Percentiles rank a stretch among this genome's conserved stretches.
phyloP scores from a whole-genome alignment of 2,329 filamentous ascomycete species.

The Aphanocladium album region DNA sequence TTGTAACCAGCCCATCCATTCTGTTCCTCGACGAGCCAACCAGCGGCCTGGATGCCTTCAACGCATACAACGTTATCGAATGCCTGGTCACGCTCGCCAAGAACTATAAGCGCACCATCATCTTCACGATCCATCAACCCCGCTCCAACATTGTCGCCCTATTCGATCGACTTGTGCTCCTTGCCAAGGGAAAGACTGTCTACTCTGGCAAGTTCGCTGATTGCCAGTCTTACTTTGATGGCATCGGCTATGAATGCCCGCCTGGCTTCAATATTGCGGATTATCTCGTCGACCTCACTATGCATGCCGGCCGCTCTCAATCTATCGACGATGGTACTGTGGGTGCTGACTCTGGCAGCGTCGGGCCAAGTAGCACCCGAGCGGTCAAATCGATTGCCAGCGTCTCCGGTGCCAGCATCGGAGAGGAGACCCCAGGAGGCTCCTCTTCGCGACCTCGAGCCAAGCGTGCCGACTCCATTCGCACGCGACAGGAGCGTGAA shows the following conservation, averaged over 20 bases:
- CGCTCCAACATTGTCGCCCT: constrained; percentile 97
- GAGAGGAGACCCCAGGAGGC: constrained; percentile 60
- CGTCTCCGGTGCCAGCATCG: constrained; percentile 68
- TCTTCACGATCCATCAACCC: constrained; percentile 98
- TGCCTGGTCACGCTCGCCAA: constrained; percentile 92
- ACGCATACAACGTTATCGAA: constrained; percentile 97
- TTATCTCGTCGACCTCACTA: constrained; percentile 93
- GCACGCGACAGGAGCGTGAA: constrained; percentile 80
- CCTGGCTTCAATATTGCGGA: constrained; percentile 98
- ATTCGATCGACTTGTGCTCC: constrained; percentile 87
- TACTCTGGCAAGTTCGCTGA: constrained; percentile 87
- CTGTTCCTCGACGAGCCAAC: constrained; percentile 96
- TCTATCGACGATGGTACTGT: constrained; percentile 50
- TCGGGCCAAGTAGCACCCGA: constrained; percentile 78
- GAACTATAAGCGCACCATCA: constrained; percentile 92
- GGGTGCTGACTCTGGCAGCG: constrained; percentile 54
- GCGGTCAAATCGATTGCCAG: constrained; percentile 90
- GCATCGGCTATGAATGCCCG: constrained; percentile 86
- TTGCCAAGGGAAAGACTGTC: constrained; percentile 84
- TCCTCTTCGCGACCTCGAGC: constrained; percentile 60
- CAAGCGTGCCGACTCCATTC: constrained; percentile 75
- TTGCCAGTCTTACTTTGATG: constrained; percentile 90
- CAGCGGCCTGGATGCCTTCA: constrained; percentile 91
- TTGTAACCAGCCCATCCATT: constrained; percentile 95
- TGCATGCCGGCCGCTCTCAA: constrained; percentile 73